Evolutionary conservation across 352 stramenopile genomes (phyloP).

Genomic region (Phytophthora ramorum): DNA sequence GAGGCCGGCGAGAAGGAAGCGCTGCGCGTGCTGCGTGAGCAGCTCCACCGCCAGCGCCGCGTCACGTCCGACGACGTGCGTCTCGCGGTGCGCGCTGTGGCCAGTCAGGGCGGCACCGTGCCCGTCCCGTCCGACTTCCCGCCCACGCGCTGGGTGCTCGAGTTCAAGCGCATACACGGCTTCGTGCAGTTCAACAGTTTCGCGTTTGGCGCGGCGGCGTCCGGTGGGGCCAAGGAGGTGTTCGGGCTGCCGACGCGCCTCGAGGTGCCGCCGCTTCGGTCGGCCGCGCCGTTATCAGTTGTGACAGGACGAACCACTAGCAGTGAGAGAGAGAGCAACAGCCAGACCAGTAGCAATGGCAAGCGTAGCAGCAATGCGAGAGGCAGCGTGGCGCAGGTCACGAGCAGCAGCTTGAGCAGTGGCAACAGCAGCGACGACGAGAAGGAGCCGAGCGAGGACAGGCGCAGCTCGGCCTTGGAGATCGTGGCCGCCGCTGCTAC

Average conservation of each 20-base stretch:
- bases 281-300: not conserved
- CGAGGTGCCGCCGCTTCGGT: slow-evolving; percentile 3
- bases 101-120: slow-evolving; percentile 42
- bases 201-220: slow-evolving; percentile 2
- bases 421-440: slow-evolving; percentile 21
- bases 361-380: not conserved
- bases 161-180: slow-evolving; percentile 59
- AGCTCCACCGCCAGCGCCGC: slow-evolving; percentile 47
- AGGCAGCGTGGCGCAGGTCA: not conserved
- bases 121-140: slow-evolving; percentile 55
- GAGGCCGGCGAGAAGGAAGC: slow-evolving; percentile 48
- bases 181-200: slow-evolving; percentile 47
- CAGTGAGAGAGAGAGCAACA: not conserved
- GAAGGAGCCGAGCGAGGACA: slow-evolving; percentile 8
- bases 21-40: slow-evolving; percentile 43
- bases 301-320: not conserved
- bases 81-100: slow-evolving; percentile 50
- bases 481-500: not conserved
- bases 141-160: slow-evolving; percentile 49
- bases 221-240: slow-evolving; percentile 3
- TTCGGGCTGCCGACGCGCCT: slow-evolving; percentile 21
- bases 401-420: slow-evolving; percentile 19
- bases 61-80: slow-evolving; percentile 64
- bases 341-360: not conserved
- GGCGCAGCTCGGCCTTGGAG: not conserved